Percentiles rank a stretch among this genome's conserved stretches.
phyloP scores from a whole-genome alignment of 2,329 filamentous ascomycete species.

The Thyridium curvatum region DNA sequence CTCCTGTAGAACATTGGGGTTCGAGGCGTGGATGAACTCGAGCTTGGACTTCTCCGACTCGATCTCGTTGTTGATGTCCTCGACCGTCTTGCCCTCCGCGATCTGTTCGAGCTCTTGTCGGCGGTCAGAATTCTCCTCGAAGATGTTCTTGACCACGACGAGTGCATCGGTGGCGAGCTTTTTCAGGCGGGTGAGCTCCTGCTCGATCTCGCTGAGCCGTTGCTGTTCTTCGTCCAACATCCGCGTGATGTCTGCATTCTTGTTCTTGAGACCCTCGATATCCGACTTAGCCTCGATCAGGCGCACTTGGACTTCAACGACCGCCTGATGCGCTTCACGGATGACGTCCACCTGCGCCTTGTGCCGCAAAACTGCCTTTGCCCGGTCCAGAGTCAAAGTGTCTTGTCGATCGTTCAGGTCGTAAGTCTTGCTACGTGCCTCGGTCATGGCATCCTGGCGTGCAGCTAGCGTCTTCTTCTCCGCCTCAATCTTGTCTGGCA shows the following conservation, averaged over 20 bases:
- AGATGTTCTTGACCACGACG: slow-evolving; percentile 31
- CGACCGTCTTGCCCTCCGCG: slow-evolving; percentile 43
- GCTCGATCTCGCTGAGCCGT: slow-evolving; percentile 30
- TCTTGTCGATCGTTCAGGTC: slow-evolving; percentile 37
- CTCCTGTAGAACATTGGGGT: slow-evolving; percentile 67
- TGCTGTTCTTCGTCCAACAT: slow-evolving; percentile 39
- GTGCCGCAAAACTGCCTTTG: slow-evolving; percentile 43
- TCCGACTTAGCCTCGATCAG: slow-evolving; percentile 82
- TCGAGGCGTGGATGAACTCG: slow-evolving; percentile 72
- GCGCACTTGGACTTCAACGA: slow-evolving; percentile 65
- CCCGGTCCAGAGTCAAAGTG: slow-evolving; percentile 47
- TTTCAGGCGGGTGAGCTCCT: slow-evolving; percentile 24
- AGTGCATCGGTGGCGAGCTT: slow-evolving; percentile 13
- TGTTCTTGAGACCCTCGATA: slow-evolving; percentile 57
- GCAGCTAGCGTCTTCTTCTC: slow-evolving; percentile 26
- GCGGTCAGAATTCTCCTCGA: slow-evolving; percentile 29
- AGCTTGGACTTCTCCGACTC: slow-evolving; percentile 68
- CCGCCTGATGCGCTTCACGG: slow-evolving; percentile 52
- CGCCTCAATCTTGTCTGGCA: slow-evolving; percentile 60
- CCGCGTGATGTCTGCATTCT: slow-evolving; percentile 54
- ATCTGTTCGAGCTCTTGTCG: slow-evolving; percentile 35
- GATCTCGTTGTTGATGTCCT: slow-evolving; percentile 68
- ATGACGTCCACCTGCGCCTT: slow-evolving; percentile 58
- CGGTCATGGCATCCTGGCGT: slow-evolving; percentile 21
- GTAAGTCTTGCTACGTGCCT: slow-evolving; percentile 22